Evolutionary conservation across 2,329 filamentous ascomycete genomes (phyloP).

Genomic region (Corynespora cassiicola): DNA sequence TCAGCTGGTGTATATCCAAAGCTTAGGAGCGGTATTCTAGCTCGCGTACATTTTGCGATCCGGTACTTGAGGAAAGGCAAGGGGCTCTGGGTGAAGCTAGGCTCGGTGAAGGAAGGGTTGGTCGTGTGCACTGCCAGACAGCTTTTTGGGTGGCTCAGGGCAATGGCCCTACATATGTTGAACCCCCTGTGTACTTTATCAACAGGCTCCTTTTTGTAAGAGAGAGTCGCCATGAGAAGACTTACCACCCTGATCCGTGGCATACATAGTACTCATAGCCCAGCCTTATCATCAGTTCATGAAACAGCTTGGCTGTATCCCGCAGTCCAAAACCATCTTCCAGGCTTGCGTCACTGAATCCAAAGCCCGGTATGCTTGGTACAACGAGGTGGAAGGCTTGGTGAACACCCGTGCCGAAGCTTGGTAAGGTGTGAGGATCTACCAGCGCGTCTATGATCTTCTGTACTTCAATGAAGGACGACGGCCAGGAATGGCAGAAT

Average conservation of each 20-base stretch:
- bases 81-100: conserved; percentile 53
- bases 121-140: conserved; percentile 69
- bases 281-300: conserved; percentile 66
- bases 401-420: conserved; percentile 23
- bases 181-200: conserved; percentile 55
- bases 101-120: conserved; percentile 61
- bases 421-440: conserved; percentile 55
- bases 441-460: conserved; percentile 63
- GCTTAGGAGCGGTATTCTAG: conserved; percentile 53
- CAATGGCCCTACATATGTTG: conserved; percentile 53
- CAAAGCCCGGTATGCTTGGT: conserved; percentile 70
- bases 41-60: conserved; percentile 52
- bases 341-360: conserved; percentile 69
- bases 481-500: conserved; percentile 70
- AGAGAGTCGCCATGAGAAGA: too few species aligned
- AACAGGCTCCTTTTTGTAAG: too few species aligned
- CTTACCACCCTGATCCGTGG: conserved; percentile 60
- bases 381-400: conserved; percentile 70
- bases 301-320: conserved; percentile 62
- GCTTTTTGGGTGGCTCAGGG: conserved; percentile 54
- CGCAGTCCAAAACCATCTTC: conserved; percentile 58
- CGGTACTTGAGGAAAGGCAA: conserved; percentile 63
- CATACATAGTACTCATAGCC: conserved; percentile 66
- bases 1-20: conserved; percentile 65
- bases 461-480: conserved; percentile 66